These are phyloP conservation scores for Gyromitra esculenta DNA, from an alignment of 2,329 filamentous ascomycete species.

Conservation along the genomic window DNA sequence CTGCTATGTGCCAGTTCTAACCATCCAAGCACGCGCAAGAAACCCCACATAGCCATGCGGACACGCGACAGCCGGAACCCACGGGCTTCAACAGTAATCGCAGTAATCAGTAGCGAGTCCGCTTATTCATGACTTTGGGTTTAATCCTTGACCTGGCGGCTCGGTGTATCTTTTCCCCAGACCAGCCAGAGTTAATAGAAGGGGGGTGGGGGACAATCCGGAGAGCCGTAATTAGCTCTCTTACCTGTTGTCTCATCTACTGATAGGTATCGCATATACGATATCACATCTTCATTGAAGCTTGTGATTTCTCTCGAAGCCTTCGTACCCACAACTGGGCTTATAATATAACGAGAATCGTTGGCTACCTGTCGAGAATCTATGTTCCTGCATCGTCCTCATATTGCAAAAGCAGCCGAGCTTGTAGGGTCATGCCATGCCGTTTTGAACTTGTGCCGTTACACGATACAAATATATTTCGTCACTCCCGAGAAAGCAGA, in stretches of 20 bases:
- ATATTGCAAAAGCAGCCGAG: conserved; percentile 1
- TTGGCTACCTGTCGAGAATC: not conserved
- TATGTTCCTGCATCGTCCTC: not conserved
- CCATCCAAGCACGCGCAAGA: conserved; percentile 3
- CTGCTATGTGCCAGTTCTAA: conserved; percentile 1
- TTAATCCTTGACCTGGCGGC: not conserved
- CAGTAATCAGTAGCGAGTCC: not conserved
- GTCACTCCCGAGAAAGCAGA: not conserved
- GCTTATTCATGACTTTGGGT: not conserved
- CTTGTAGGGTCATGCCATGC: not conserved
- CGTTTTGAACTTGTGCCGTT: not conserved
- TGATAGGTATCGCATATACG: not conserved
- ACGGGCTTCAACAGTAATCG: not conserved
- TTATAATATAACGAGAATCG: not conserved
- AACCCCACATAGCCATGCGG: not conserved
- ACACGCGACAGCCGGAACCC: not conserved
- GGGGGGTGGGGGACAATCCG: not conserved
- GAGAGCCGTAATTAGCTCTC: not conserved
- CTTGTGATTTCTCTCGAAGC: not conserved
- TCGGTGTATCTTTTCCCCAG: conserved; percentile 4
- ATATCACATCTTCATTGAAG: not conserved
- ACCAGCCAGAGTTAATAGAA: not conserved
- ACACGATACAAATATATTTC: not conserved
- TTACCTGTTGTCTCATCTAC: not conserved
- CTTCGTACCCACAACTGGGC: not conserved